These are phyloP conservation scores for Plasmodium falciparum DNA, from an alignment of 169 alveolate genomes.

Conservation along the genomic window DNA sequence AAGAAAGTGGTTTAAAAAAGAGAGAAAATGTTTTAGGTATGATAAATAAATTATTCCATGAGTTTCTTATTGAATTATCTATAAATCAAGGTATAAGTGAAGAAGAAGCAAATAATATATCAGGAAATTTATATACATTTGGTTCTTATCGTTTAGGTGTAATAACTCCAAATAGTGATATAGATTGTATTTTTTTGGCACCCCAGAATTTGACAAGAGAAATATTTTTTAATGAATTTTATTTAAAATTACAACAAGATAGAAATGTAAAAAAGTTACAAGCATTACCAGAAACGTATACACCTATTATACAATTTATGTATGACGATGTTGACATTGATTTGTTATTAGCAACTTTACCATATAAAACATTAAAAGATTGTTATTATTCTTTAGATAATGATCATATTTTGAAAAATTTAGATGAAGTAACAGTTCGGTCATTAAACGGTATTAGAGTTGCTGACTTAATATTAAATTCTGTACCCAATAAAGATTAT, in stretches of 20 bases:
- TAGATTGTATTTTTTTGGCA: constrained; percentile 98
- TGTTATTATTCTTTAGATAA: constrained; percentile 87
- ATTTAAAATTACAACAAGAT: constrained; percentile 91
- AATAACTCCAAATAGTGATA: constrained; percentile 97
- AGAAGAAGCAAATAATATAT: constrained; percentile 91
- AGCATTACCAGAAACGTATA: constrained; percentile 97
- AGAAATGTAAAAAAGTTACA: constrained; percentile 93
- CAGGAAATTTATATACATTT: constrained; percentile 94
- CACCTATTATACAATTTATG: constrained; percentile 96
- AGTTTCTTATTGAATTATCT: constrained; percentile 90
- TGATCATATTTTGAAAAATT: constrained; percentile 85
- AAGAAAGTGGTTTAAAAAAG: constrained; percentile 90
- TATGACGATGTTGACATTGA: constrained; percentile 97
- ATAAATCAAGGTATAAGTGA: constrained; percentile 90
- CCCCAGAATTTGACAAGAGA: constrained; percentile 96
- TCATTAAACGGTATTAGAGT: constrained; percentile 96
- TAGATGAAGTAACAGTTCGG: constrained; percentile 93
- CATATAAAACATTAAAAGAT: constrained; percentile 87
- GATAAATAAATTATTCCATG: constrained; percentile 90
- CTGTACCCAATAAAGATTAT: constrained; percentile 94
- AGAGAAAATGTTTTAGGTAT: constrained; percentile 92
- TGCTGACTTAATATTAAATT: constrained; percentile 93
- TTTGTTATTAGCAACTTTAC: constrained; percentile 95
- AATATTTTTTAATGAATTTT: constrained; percentile 92
- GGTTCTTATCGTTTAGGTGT: constrained; percentile 99